These are phyloP conservation scores for Podospora comata DNA, from an alignment of 495 filamentous ascomycete species.

Conservation along the genomic window DNA sequence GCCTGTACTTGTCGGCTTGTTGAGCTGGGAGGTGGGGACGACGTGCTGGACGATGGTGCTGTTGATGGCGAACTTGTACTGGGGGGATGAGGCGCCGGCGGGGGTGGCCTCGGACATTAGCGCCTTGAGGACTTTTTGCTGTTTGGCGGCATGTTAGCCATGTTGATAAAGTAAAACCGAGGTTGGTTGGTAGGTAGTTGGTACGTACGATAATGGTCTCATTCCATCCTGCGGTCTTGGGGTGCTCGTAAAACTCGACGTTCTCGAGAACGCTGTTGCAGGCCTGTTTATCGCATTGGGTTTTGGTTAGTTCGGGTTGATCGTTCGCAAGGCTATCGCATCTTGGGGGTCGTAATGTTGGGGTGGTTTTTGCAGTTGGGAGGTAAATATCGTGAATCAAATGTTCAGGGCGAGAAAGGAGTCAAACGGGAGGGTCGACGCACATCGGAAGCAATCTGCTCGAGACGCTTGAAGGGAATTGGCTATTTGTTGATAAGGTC, in stretches of 20 bases:
- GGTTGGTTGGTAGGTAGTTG: neutral
- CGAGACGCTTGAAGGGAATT: slow-evolving; percentile 68
- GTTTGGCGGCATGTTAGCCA: neutral
- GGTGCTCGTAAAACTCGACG: slow-evolving; percentile 76
- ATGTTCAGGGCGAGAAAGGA: slow-evolving; percentile 7
- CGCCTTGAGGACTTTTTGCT: slow-evolving; percentile 83
- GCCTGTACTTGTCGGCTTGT: slow-evolving; percentile 37
- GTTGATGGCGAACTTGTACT: slow-evolving; percentile 91
- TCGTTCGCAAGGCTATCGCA: neutral
- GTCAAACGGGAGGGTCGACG: slow-evolving; percentile 29
- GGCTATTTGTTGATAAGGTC: slow-evolving; percentile 51
- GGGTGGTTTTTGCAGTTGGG: neutral
- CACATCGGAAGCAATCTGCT: slow-evolving; percentile 81
- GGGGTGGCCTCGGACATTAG: slow-evolving; percentile 80
- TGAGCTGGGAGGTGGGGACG: slow-evolving; percentile 51
- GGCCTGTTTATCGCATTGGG: slow-evolving; percentile 51
- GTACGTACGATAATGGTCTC: slow-evolving; percentile 77
- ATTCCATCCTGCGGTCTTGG: slow-evolving; percentile 80
- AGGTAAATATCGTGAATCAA: neutral
- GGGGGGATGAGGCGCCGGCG: slow-evolving; percentile 41
- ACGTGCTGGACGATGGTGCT: slow-evolving; percentile 97
- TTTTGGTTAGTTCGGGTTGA: neutral
- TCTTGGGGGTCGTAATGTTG: neutral
- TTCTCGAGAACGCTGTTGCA: slow-evolving; percentile 73
- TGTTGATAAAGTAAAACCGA: neutral